A percentile compares a stretch with the other conserved stretches of the same genome.
Conservation (phyloP, 345 rosid species). For the Hibiscus trionum region DNA sequence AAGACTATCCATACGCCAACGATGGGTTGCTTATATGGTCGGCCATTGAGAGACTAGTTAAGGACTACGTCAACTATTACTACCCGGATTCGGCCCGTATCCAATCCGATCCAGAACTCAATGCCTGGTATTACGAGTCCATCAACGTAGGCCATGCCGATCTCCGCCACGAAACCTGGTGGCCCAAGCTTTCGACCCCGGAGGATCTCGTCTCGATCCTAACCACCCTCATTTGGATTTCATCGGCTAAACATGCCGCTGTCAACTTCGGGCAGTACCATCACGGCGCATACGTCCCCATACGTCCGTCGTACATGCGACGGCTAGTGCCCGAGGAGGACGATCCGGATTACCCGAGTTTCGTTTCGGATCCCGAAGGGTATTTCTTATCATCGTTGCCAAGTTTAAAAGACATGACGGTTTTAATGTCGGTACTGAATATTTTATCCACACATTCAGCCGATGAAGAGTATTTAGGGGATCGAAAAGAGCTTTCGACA, state of each 20-base stretch:
- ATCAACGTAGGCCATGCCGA: constrained; percentile 14
- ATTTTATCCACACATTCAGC: constrained; percentile 8
- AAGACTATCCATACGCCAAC: constrained; percentile 14
- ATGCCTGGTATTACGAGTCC: constrained; percentile 6
- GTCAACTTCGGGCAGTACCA: constrained; percentile 13
- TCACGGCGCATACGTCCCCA: constrained; percentile 5
- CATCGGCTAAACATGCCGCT: constrained; percentile 67
- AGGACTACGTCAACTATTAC: constrained; percentile 11
- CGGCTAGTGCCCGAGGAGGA: not conserved
- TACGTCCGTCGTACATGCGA: constrained; percentile 5
- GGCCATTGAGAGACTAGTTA: constrained; percentile 1
- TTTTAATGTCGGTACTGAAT: not conserved
- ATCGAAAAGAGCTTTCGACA: not conserved
- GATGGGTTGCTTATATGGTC: constrained; percentile 16
- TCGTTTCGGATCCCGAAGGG: constrained; percentile 3
- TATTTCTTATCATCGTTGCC: constrained; percentile 9
- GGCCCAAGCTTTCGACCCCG: constrained; percentile 54
- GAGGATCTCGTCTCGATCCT: constrained; percentile 55
- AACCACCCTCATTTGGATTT: constrained; percentile 76
- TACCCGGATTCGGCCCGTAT: constrained; percentile 16
- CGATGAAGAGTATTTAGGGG: constrained; percentile 11
- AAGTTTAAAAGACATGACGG: not conserved
- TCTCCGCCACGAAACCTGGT: constrained; percentile 37
- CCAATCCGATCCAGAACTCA: constrained; percentile 1
- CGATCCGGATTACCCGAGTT: not conserved